Percentiles rank a stretch among this genome's conserved stretches.
Evolutionary conservation across 139 green algal species (phyloP).

Genomic region (Ulvella scutata): DNA sequence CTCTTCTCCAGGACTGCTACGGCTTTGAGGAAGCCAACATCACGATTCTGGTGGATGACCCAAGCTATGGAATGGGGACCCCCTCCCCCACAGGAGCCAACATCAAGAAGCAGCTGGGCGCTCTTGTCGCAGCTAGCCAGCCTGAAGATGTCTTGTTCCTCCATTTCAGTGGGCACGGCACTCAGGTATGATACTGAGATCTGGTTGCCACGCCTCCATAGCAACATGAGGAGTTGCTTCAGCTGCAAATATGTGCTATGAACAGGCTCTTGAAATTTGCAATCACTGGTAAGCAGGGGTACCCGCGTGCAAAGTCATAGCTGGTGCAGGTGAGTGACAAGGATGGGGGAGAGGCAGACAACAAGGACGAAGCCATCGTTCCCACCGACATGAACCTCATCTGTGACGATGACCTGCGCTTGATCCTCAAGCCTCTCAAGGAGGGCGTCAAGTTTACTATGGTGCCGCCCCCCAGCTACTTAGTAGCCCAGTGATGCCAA

Average conservation of each 20-base stretch:
- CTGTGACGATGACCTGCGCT: constrained; percentile 23
- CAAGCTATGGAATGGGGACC: constrained; percentile 19
- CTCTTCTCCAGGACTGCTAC: constrained; percentile 27
- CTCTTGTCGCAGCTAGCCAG: constrained; percentile 26
- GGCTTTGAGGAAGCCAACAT: constrained; percentile 36
- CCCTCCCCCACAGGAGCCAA: constrained; percentile 44
- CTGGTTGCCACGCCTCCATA: no score
- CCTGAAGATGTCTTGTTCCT: constrained; percentile 45
- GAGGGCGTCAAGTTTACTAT: constrained; percentile 43
- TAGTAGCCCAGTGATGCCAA: no score
- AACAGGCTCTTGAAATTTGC: no score
- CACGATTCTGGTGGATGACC: constrained; percentile 31
- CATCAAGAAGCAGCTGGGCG: constrained; percentile 41
- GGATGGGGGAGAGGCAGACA: constrained; percentile 21
- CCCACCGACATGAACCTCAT: constrained; percentile 38
- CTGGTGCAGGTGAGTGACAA: constrained; percentile 4
- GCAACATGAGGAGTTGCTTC: background rate
- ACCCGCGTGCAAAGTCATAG: no score
- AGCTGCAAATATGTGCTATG: background rate
- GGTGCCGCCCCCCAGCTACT: no score
- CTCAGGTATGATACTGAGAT: constrained; percentile 22
- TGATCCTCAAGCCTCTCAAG: constrained; percentile 12
- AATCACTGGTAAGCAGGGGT: no score
- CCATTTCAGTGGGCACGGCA: constrained; percentile 58
- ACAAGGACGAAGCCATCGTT: constrained; percentile 42